These are phyloP conservation scores for Bipolaris sorokiniana DNA, from an alignment of 2,329 filamentous ascomycete genomes.

Conservation along the genomic window DNA sequence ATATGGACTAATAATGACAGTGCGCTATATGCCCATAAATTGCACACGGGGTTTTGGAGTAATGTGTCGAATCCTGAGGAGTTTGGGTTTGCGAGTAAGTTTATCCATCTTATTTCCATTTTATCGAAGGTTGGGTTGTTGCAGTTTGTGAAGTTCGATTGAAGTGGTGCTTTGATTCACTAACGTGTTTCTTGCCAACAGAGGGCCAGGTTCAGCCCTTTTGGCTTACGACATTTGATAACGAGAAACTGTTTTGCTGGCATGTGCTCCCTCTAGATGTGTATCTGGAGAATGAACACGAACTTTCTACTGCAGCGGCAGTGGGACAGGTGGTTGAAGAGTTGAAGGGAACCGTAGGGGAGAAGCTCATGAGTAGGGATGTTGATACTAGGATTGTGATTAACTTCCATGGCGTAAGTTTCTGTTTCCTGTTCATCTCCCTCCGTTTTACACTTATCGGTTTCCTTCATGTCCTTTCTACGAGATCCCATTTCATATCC, in stretches of 20 bases:
- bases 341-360: constrained; percentile 57
- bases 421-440: background rate
- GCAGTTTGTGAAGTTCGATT: background rate
- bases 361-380: constrained; percentile 58
- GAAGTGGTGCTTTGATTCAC: background rate
- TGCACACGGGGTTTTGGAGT: constrained; percentile 74
- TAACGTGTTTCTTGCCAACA: constrained; percentile 41
- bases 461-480: constrained; percentile 8
- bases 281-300: constrained; percentile 73
- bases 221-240: constrained; percentile 74
- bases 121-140: background rate
- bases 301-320: constrained; percentile 51
- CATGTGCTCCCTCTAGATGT: constrained; percentile 82
- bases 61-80: constrained; percentile 77
- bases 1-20: constrained; percentile 53
- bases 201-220: constrained; percentile 91
- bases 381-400: constrained; percentile 61
- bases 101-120: background rate
- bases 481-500: background rate
- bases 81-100: constrained; percentile 82
- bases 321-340: constrained; percentile 53
- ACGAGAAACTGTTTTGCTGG: constrained; percentile 84
- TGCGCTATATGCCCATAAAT: constrained; percentile 80
- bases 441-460: background rate
- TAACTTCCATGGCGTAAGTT: constrained; percentile 68